These are phyloP conservation scores for Kodamaea derodonti DNA, from an alignment of 1,139 yeast genomes.

Conservation along the genomic window DNA sequence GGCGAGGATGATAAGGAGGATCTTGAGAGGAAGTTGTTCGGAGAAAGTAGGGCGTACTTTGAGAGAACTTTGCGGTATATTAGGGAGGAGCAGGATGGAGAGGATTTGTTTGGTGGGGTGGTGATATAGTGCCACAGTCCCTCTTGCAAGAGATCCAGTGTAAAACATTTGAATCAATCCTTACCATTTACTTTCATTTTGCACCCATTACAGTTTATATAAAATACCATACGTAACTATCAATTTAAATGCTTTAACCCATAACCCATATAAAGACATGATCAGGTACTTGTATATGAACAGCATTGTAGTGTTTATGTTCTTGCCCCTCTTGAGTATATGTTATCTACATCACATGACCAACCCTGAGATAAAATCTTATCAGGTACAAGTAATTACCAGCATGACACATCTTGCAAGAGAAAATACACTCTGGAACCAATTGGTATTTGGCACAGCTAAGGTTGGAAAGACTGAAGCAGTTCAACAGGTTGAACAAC, in stretches of 20 bases:
- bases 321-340: too few relatives aligned
- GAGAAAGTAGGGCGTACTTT: conserved; percentile 40
- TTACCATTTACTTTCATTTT: too few relatives aligned
- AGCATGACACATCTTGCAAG: conserved; percentile 2
- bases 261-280: too few relatives aligned
- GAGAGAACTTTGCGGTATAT: conserved; percentile 67
- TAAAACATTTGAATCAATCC: too few relatives aligned
- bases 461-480: neutral
- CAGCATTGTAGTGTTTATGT: too few relatives aligned
- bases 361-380: too few relatives aligned
- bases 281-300: too few relatives aligned
- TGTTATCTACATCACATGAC: neutral
- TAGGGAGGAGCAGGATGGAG: conserved; percentile 59
- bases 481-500: neutral
- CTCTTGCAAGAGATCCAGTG: too few relatives aligned
- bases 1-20: conserved; percentile 21
- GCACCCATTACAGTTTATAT: too few relatives aligned
- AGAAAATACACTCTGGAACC: conserved; percentile 4
- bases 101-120: conserved; percentile 50
- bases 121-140: conserved; percentile 17
- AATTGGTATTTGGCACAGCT: conserved; percentile 1
- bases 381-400: too few relatives aligned
- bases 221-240: too few relatives aligned
- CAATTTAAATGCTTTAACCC: too few relatives aligned
- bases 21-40: conserved; percentile 33